A percentile compares a stretch with the other conserved stretches of the same genome.
phyloP scores from a whole-genome alignment of 768 basidiomycete species.

The Mycena vitilis region DNA sequence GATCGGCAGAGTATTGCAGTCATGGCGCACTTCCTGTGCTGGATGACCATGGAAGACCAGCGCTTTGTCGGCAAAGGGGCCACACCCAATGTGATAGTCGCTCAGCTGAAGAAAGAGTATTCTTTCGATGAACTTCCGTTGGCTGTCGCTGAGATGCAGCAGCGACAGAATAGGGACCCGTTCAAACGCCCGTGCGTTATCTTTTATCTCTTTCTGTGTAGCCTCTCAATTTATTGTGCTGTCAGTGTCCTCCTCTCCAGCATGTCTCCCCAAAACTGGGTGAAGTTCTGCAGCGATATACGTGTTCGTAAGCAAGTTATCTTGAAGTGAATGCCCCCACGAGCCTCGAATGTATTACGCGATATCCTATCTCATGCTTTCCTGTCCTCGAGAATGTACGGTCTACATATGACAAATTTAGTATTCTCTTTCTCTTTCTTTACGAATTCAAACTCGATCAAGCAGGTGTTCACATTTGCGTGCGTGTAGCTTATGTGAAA shows the following conservation, averaged over 20 bases:
- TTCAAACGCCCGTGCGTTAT: slow-evolving; percentile 21
- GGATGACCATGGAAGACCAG: slow-evolving; percentile 9
- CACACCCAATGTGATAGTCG: slow-evolving; percentile 13
- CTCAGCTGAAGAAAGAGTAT: slow-evolving; percentile 29
- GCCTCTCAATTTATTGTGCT: neutral
- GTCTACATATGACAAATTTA: too few relatives aligned
- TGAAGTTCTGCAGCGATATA: slow-evolving; percentile 15
- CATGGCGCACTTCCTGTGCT: slow-evolving; percentile 31
- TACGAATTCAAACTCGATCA: too few relatives aligned
- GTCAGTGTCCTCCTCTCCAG: neutral
- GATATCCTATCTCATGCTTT: too few relatives aligned
- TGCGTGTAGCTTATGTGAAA: too few relatives aligned
- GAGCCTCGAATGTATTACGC: too few relatives aligned
- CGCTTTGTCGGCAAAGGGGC: neutral
- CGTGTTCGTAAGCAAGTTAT: slow-evolving; percentile 11
- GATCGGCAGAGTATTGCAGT: slow-evolving; percentile 19
- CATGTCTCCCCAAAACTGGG: slow-evolving; percentile 21
- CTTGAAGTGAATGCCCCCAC: neutral
- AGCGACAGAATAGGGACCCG: slow-evolving; percentile 22
- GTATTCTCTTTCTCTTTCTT: too few relatives aligned
- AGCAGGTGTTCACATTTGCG: too few relatives aligned
- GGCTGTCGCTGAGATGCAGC: slow-evolving; percentile 28
- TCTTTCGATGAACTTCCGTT: slow-evolving; percentile 13
- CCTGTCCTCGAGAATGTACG: too few relatives aligned
- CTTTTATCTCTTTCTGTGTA: neutral